Conservation (phyloP, 2,329 filamentous ascomycete species). For the Alternaria infectoria region DNA sequence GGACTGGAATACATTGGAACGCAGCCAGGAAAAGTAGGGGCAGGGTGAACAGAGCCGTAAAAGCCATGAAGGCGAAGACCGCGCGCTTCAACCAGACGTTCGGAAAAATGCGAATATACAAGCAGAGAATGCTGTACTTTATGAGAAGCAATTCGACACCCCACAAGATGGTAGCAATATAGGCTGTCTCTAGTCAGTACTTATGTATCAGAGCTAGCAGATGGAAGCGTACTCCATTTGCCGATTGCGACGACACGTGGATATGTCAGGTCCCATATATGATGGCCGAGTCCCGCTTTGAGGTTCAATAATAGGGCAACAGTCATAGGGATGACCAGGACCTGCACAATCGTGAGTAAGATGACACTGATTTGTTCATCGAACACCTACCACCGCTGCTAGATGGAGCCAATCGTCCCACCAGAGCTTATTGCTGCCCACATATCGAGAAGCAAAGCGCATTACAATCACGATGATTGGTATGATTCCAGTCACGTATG, state of each 20-base stretch:
- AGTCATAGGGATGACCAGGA: conserved; percentile 2
- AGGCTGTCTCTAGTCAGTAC: not conserved
- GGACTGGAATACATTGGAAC: conserved; percentile 2
- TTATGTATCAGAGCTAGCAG: not conserved
- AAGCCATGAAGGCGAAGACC: conserved; percentile 2
- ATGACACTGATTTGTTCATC: not conserved
- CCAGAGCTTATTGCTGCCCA: conserved; percentile 1
- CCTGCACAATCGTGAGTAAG: not conserved
- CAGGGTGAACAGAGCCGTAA: conserved; percentile 4
- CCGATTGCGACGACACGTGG: conserved; percentile 1
- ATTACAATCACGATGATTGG: conserved; percentile 4
- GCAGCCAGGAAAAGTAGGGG: not conserved
- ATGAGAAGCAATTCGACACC: not conserved
- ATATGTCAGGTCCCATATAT: conserved; percentile 8
- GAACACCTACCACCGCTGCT: not conserved
- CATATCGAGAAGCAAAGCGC: conserved; percentile 5
- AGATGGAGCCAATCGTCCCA: conserved; percentile 9
- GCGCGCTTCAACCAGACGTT: conserved; percentile 6
- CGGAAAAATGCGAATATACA: conserved; percentile 9
- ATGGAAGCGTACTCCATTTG: not conserved
- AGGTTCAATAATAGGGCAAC: not conserved
- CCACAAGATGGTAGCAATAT: conserved; percentile 2
- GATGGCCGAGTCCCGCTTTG: not conserved
- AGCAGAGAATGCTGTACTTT: conserved; percentile 6
- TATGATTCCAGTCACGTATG: conserved; percentile 4